phyloP scores from a whole-genome alignment of 257 asterid genomes.

The Rauvolfia tetraphylla region DNA sequence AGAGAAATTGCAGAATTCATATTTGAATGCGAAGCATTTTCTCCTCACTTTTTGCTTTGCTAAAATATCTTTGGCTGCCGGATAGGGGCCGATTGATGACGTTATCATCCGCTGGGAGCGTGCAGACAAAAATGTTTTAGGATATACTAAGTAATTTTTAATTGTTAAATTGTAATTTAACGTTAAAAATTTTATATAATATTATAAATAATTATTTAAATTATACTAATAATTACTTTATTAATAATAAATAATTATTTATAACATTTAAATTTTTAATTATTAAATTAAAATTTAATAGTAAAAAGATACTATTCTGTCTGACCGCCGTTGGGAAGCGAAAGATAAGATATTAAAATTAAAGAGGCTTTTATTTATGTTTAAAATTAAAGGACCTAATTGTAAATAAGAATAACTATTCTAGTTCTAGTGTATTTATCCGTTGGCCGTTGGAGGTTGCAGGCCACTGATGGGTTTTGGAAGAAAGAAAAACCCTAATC shows the following conservation, averaged over 20 bases:
- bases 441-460: neutral
- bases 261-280: too few relatives aligned
- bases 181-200: too few relatives aligned
- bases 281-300: too few relatives aligned
- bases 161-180: too few relatives aligned
- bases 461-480: constrained; percentile 16
- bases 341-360: neutral
- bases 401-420: neutral
- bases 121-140: too few relatives aligned
- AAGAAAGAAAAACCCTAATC: constrained; percentile 31
- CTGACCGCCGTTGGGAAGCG: neutral
- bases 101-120: too few relatives aligned
- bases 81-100: neutral
- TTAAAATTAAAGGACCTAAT: neutral
- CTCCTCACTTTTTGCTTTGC: neutral
- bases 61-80: neutral
- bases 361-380: neutral
- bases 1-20: constrained; percentile 17
- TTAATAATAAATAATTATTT: too few relatives aligned
- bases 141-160: too few relatives aligned
- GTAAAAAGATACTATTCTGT: too few relatives aligned
- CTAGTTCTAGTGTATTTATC: neutral
- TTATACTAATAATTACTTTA: too few relatives aligned
- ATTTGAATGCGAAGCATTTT: neutral
- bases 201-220: too few relatives aligned